Evolutionary conservation across 1,284 basidiomycete species (phyloP), one percentile per base, ranked within the genome.

Genomic region (Hemileia vastatrix): DNA sequence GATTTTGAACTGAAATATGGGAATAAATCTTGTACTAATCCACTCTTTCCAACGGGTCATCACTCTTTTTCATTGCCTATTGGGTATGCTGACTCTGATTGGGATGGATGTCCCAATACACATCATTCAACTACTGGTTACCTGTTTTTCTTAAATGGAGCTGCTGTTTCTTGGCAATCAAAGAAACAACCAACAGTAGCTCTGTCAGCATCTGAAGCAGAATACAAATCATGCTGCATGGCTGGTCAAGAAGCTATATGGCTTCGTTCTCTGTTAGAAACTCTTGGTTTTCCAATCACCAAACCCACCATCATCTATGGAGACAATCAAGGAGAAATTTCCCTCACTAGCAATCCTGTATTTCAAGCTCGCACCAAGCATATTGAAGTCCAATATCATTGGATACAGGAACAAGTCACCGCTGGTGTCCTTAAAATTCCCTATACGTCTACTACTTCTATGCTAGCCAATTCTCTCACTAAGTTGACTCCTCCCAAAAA

Each of bases 141-240:
- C 61, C 66, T 68, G 6, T 78, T 77, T 65, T 67, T 64, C 8
- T 40, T 76, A 11, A 68, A 67, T 18, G 69, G 70, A 3, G 74
- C 72, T 6, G 57, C 72, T 1, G 66, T 81, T 40, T 71, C 73
- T 3, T 81, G 79, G 79, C 57, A 58, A 13, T 77, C 77, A 0
- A 72, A 76, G 48, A 74, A 77, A 36, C 79, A 81, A 64, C 45
- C 64, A 1, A 72, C 73, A 0, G 70, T 77, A 4, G 70, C 78
- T 1, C 61, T 66, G 1, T 81, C 77, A 0, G 76, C 77, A 0
- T 70, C 69, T 1, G 78, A 80, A 51, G 74, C 80, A 0, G 78
- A 81, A 63, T 80, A 78, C 63, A 71, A 79, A n/a, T 77, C 78
- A 1, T 67, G 73, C 31, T 65, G 70, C 80, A 84, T 83, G 77